Percentiles rank a stretch among this genome's conserved stretches.
Evolutionary conservation across 768 basidiomycete genomes (phyloP).

Genomic region (Psilocybe sp.): DNA sequence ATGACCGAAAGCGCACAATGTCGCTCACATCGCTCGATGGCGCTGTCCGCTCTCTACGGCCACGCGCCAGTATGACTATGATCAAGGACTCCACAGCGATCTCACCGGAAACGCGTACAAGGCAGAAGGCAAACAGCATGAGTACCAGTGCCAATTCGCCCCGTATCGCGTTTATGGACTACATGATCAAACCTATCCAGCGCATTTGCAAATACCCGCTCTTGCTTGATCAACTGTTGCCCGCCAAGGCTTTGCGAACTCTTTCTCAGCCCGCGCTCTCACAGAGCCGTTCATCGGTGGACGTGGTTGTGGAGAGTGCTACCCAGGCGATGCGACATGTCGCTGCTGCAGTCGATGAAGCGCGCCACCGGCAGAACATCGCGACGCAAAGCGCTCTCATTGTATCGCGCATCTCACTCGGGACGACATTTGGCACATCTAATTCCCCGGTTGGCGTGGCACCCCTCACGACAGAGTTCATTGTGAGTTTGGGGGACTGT

Average conservation of each 20-base stretch:
- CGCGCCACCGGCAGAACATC: conserved; percentile 63
- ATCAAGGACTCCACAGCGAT: conserved; percentile 28
- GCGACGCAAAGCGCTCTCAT: conserved; percentile 67
- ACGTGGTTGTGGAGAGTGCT: conserved; percentile 49
- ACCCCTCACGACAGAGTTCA: conserved; percentile 49
- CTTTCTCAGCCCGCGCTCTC: conserved; percentile 13
- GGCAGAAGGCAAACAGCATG: conserved; percentile 17
- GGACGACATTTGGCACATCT: conserved; percentile 21
- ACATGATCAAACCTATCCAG: conserved; percentile 97
- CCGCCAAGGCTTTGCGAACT: conserved; percentile 27
- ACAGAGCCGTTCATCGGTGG: conserved; percentile 29
- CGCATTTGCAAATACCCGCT: conserved; percentile 94
- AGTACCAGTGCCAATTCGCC: not conserved
- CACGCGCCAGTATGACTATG: conserved; percentile 28
- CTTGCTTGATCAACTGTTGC: conserved; percentile 70
- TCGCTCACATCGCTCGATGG: conserved; percentile 54
- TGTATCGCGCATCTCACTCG: conserved; percentile 56
- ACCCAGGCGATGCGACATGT: conserved; percentile 73
- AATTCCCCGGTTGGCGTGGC: conserved; percentile 28
- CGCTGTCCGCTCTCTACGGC: conserved; percentile 34
- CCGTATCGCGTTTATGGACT: conserved; percentile 73
- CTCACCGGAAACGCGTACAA: conserved; percentile 17
- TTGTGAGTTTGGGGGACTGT: conserved; percentile 76
- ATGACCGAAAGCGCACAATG: conserved; percentile 38
- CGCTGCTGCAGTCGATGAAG: conserved; percentile 78